Percentiles rank a stretch among this genome's conserved stretches.
These are phyloP conservation scores for Ambrosia artemisiifolia DNA, from an alignment of 129 eudicot genomes.

Conservation along the genomic window DNA sequence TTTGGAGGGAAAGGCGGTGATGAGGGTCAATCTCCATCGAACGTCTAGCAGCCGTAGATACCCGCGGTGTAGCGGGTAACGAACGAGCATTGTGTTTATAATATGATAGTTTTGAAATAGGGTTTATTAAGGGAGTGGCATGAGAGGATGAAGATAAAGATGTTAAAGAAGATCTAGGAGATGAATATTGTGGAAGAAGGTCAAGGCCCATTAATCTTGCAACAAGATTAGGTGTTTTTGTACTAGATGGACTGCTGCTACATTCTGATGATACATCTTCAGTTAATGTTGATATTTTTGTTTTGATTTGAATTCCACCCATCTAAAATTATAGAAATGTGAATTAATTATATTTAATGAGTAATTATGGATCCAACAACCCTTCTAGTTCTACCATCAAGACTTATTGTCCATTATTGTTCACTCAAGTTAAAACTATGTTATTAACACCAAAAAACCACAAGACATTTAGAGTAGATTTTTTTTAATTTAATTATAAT, in stretches of 20 bases:
- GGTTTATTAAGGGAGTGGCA: constrained; percentile 23
- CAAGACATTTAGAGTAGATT: no score
- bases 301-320: constrained; percentile 63
- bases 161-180: constrained; percentile 42
- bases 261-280: constrained; percentile 57
- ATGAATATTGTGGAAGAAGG: constrained; percentile 63
- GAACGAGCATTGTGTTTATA: constrained; percentile 31
- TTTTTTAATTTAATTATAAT: no score
- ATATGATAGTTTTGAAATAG: constrained; percentile 26
- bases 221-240: constrained; percentile 85
- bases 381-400: constrained; percentile 31
- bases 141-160: constrained; percentile 32
- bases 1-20: constrained; percentile 75
- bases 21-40: constrained; percentile 42
- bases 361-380: constrained; percentile 22
- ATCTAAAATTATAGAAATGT: constrained; percentile 23
- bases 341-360: background rate
- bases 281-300: constrained; percentile 42
- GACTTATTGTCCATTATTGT: constrained; percentile 19
- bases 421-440: no score
- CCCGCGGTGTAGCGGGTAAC: constrained; percentile 61
- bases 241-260: constrained; percentile 48
- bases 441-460: no score
- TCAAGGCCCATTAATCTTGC: constrained; percentile 99
- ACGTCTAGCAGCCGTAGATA: constrained; percentile 47